Evolutionary conservation across 139 green algal genomes (phyloP).

Genomic region (Nannochloris sp.): DNA sequence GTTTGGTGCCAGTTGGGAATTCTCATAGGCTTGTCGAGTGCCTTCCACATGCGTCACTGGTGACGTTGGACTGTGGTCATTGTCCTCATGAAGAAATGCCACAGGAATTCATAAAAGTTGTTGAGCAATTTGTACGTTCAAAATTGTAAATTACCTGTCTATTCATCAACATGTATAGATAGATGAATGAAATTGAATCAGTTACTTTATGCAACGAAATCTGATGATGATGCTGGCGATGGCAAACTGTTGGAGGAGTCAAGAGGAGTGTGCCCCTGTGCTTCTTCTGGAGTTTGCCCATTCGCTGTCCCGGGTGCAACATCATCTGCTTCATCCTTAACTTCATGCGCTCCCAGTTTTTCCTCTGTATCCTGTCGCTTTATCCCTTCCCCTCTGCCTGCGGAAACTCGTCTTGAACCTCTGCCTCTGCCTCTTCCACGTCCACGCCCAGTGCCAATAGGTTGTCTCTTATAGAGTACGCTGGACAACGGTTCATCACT

Average conservation of each 20-base stretch:
- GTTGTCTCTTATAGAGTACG: background rate
- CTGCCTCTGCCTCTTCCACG: background rate
- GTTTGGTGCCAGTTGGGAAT: conserved; percentile 72
- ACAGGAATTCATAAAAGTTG: conserved; percentile 44
- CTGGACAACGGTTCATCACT: conserved; percentile 1
- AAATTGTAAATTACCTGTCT: background rate
- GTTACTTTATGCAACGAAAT: background rate
- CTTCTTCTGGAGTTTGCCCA: background rate
- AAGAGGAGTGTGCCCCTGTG: background rate
- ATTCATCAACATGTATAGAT: conserved; percentile 4
- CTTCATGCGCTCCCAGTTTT: background rate
- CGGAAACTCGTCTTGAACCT: background rate
- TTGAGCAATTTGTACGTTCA: conserved; percentile 39
- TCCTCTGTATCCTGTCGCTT: no score
- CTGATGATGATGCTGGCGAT: no score
- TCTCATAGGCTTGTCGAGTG: conserved; percentile 44
- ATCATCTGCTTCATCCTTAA: background rate
- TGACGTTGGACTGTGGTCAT: conserved; percentile 56
- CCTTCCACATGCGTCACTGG: conserved; percentile 48
- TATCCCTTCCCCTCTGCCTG: no score
- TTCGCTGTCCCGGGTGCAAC: background rate
- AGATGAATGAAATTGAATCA: background rate
- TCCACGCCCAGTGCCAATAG: background rate
- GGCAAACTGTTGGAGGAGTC: background rate
- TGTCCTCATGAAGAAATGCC: conserved; percentile 82